phyloP scores from a whole-genome alignment of 345 rosid species.

The Eucalyptus cloeziana region DNA sequence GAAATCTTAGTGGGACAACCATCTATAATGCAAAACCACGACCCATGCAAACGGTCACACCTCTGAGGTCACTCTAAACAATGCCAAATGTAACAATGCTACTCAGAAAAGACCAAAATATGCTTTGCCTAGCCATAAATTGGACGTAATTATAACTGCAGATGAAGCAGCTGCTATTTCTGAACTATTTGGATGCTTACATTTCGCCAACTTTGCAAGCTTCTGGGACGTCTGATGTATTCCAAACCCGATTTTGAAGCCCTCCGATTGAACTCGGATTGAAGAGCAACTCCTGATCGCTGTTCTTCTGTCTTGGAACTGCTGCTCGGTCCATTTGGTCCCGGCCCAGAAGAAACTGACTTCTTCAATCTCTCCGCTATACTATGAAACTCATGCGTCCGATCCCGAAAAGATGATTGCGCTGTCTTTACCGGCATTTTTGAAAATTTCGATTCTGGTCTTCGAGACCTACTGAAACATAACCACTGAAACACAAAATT shows the following conservation, averaged over 20 bases:
- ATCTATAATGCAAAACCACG: not conserved
- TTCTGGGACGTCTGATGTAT: conserved; percentile 59
- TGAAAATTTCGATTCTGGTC: not conserved
- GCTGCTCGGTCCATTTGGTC: conserved; percentile 15
- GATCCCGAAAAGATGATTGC: conserved; percentile 39
- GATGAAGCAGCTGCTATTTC: not conserved
- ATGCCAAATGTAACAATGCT: not conserved
- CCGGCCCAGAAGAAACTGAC: conserved; percentile 9
- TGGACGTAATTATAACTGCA: not conserved
- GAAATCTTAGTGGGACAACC: not conserved
- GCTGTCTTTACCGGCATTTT: conserved; percentile 13
- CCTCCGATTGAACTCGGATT: conserved; percentile 47
- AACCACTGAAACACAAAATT: not conserved
- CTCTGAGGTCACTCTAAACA: not conserved
- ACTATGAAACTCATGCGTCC: conserved; percentile 44
- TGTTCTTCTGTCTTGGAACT: conserved; percentile 19
- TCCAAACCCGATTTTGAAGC: conserved; percentile 55
- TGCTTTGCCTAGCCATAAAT: not conserved
- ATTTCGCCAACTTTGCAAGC: conserved; percentile 40
- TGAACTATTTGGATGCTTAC: conserved; percentile 8
- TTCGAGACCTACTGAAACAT: not conserved
- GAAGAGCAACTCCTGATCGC: conserved; percentile 36
- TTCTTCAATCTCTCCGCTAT: conserved; percentile 48
- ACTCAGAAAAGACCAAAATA: not conserved
- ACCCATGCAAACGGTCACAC: not conserved